These are phyloP conservation scores for Ambrosiella beaveri DNA, from an alignment of 2,329 filamentous ascomycete genomes.

Conservation along the genomic window DNA sequence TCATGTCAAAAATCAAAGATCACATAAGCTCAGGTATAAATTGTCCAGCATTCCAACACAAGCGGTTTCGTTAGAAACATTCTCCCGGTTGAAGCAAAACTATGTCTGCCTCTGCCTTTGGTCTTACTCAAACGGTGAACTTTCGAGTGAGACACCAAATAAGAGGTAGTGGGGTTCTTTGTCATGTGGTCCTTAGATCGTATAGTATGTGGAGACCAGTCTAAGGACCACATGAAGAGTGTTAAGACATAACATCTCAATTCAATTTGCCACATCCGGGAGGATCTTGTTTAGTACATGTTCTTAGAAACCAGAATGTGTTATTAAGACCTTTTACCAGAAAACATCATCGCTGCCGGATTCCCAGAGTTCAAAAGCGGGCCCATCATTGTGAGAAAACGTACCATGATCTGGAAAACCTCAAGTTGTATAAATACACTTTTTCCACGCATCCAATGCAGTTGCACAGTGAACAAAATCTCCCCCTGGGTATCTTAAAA, in stretches of 20 bases:
- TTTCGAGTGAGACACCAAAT: conserved; percentile 1
- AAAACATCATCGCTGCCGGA: not conserved
- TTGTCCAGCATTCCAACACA: not conserved
- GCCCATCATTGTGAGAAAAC: not conserved
- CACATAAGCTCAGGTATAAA: not conserved
- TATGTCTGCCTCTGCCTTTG: conserved; percentile 5
- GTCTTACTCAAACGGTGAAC: not conserved
- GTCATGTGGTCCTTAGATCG: not conserved
- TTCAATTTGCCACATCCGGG: not conserved
- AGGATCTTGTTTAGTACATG: not conserved
- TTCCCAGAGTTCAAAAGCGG: not conserved
- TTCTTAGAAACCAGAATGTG: not conserved
- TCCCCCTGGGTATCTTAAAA: no score
- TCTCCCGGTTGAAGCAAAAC: not conserved
- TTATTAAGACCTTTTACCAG: conserved; percentile 6
- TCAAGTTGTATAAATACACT: not conserved
- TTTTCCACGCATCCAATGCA: no score
- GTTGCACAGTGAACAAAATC: no score
- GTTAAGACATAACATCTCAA: not conserved
- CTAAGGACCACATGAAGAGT: not conserved
- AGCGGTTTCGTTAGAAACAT: not conserved
- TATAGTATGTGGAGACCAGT: not conserved
- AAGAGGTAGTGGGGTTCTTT: not conserved
- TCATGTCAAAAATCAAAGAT: not conserved
- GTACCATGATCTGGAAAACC: not conserved